These are phyloP conservation scores for Lodderomyces oxycetoniae DNA, from an alignment of 1,139 yeast species.

Conservation along the genomic window DNA sequence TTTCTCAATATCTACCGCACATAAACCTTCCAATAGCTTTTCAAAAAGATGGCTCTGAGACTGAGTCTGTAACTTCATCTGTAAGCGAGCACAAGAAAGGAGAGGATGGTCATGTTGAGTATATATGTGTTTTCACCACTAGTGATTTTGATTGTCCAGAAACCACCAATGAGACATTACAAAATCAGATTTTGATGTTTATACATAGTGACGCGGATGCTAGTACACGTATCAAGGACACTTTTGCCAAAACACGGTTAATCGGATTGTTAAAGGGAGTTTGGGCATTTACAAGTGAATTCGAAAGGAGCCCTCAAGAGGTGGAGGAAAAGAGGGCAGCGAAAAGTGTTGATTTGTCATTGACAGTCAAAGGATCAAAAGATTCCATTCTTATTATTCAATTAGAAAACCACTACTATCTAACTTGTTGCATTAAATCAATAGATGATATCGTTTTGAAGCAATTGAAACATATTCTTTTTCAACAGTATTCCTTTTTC, in stretches of 20 bases:
- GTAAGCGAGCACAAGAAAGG: too few relatives aligned
- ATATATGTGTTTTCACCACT: not conserved
- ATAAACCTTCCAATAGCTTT: too few relatives aligned
- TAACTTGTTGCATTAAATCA: slow-evolving; percentile 25
- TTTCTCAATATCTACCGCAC: too few relatives aligned
- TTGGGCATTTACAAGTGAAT: slow-evolving; percentile 24
- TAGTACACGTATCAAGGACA: not conserved
- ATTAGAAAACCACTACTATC: slow-evolving; percentile 24
- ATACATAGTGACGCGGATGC: not conserved
- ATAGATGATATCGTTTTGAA: slow-evolving; percentile 20
- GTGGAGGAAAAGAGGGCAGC: not conserved
- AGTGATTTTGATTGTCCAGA: too few relatives aligned
- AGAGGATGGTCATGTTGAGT: too few relatives aligned
- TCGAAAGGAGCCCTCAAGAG: slow-evolving; percentile 9
- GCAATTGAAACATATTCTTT: slow-evolving; percentile 26
- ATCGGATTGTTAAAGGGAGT: slow-evolving; percentile 40
- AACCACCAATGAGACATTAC: not conserved
- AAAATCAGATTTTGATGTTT: too few relatives aligned
- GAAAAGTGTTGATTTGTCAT: slow-evolving; percentile 13
- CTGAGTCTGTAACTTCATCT: too few relatives aligned
- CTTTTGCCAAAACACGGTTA: slow-evolving; percentile 20
- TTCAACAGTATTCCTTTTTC: slow-evolving; percentile 24
- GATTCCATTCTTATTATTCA: slow-evolving; percentile 26
- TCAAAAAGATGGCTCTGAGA: too few relatives aligned
- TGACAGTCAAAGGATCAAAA: slow-evolving; percentile 23